Base-by-base conservation (phyloP, 768 basidiomycete species). In the Pulveroboletus sp. region DNA sequence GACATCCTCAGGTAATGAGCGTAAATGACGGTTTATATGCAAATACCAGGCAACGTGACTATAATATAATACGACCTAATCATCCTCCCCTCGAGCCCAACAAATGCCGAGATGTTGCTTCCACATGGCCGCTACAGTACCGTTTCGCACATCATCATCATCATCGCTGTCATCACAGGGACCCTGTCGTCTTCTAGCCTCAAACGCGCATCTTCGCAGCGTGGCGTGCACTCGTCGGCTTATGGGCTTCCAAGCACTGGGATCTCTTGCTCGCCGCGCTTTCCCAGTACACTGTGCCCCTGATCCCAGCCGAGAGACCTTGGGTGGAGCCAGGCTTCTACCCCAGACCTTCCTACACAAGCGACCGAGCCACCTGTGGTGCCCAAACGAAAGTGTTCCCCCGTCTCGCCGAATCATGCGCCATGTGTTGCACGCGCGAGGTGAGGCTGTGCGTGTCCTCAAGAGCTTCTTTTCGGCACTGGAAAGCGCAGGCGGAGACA, bases 211-310 rank as follows among this genome's bases (percentile, higher is more conserved):
- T 95, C 42, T 76, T 87, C 14, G 90, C 94, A 6, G 84, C 93
- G n/a, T 99, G 94, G 93, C 85, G 92, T 47, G 83, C 96, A 17
- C 79, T 99, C 12, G 80, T 97, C 55, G 96, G 94, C 7, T 82
- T 98, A 11, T 98, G 96, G 96, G 78, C 79, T 0, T 93, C 94
- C 6, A 83, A 80, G 64, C 74, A 71, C 39, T 90, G 85, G 83
- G 94, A 96, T 56, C 73, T 94, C 39, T 80, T 89, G 5, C 66
- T 88, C 24, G 63, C 79, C n/a, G 82, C 86, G 3, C 76, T 95
- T 44, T 74, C 82, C 12, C 83, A 79, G 49, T 91, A 89, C 64
- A 88, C 79, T 8, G 80, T 76, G 14, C 86, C 88, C 4, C 68
- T 68, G n/a, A 71, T 74, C 9, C 89, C 88, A 1, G 78, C 84